Percentiles rank a stretch among this genome's conserved stretches.
Conservation (phyloP, 345 rosid species). For the Geranium brycei region DNA sequence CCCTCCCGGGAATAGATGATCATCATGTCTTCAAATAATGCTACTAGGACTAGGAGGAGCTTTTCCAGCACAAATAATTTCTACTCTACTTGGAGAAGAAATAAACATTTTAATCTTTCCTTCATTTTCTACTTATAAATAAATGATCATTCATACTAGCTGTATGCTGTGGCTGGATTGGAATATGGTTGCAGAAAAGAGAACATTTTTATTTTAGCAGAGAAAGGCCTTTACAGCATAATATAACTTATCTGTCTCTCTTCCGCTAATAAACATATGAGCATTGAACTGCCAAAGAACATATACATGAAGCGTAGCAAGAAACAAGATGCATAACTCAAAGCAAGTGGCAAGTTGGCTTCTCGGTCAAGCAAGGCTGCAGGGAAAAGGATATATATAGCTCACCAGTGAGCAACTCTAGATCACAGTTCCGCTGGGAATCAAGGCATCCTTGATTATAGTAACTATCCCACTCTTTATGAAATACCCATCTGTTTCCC, state of each 20-base stretch:
- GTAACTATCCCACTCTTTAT: slow-evolving; percentile 96
- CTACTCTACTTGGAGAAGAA: too few species aligned
- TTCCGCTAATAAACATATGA: neutral
- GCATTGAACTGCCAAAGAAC: neutral
- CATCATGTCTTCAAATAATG: too few species aligned
- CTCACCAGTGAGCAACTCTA: slow-evolving; percentile 12
- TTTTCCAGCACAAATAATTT: too few species aligned
- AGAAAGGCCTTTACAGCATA: neutral
- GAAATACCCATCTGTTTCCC: slow-evolving; percentile 93
- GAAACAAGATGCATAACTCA: neutral
- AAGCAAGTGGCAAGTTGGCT: neutral
- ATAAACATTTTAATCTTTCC: too few species aligned
- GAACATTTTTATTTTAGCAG: neutral
- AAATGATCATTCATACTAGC: too few species aligned
- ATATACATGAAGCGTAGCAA: neutral
- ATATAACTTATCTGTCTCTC: neutral
- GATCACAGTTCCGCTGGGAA: slow-evolving; percentile 79
- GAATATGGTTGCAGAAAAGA: neutral
- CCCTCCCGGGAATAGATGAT: too few species aligned
- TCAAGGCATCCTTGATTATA: slow-evolving; percentile 85
- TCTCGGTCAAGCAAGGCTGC: neutral
- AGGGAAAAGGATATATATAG: too few species aligned
- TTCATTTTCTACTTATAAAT: neutral
- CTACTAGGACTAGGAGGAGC: too few species aligned
- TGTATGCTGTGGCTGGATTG: too few species aligned